Evolutionary conservation across 331 rosid species (phyloP), one percentile per base, ranked within the genome.

Genomic region (Quercus lobata): DNA sequence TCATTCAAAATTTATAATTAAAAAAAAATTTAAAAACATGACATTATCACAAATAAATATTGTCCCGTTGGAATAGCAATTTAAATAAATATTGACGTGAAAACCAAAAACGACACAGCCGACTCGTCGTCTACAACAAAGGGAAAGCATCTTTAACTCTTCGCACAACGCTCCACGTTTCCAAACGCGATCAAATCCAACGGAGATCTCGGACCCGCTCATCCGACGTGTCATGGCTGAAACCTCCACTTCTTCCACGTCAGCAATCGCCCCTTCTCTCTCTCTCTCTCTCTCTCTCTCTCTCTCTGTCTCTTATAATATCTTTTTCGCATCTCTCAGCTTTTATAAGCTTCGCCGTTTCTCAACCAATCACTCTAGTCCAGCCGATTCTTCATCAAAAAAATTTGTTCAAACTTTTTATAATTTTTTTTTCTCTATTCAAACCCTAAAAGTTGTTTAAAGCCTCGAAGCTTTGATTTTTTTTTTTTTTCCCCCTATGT

Each of bases 151-250:
- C 80, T 74, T 78, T 73, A 65, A 18, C 80, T 69, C 77, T 4
- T 7, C 71, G 5, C 22, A 73, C 72, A 69, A 25, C 27, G 44
- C 25, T 52, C 80, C 82, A 81, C 79, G 84, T 76, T 52, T 82
- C 55, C 2, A 9, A 15, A 49, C 5, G 3, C 17, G 70, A 78
- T 77, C 49, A 9, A 9, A 41, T 41, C 49, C 49, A 41, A 41
- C 49, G 49, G 3, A 9, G 84, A 81, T 81, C 30, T 81, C 57
- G 21, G 24, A 56, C 82, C 83, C 68, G 68, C 69, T 78, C 73
- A 73, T 12, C 78, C 75, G 2, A 71, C 71, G 81, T 55, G 78
- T 74, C 74, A 78, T 17, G 35, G 27, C 41, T 58, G 21, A 21
- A 35, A 52, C 80, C 61, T 15, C 63, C 49, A 68, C 49, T 37